A percentile compares a stretch with the other conserved stretches of the same genome.
phyloP scores from a whole-genome alignment of 163 green algal genomes.

The Scenedesmus sp. region DNA sequence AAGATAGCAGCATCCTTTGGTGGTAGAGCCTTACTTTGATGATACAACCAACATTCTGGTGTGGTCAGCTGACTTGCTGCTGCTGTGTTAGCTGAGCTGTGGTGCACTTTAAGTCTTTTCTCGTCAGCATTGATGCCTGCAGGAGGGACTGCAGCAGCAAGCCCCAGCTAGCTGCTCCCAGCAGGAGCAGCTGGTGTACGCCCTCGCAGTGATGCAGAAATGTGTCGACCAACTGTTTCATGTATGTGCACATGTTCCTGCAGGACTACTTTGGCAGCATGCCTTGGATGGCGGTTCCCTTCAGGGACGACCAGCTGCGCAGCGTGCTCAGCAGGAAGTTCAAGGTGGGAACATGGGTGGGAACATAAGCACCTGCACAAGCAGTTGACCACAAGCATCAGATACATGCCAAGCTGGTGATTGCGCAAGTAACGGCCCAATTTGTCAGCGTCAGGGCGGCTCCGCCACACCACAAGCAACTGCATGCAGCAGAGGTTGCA shows the following conservation, averaged over 20 bases:
- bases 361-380: neutral
- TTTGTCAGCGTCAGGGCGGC: too few relatives aligned
- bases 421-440: too few relatives aligned
- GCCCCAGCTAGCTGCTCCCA: neutral
- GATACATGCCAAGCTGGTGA: too few relatives aligned
- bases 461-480: too few relatives aligned
- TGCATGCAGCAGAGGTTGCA: too few relatives aligned
- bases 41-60: too few relatives aligned
- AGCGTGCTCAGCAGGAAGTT: conserved; percentile 50
- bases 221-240: too few relatives aligned
- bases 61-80: too few relatives aligned
- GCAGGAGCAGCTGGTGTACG: too few relatives aligned
- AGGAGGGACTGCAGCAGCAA: neutral
- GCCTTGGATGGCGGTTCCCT: conserved; percentile 76
- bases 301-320: conserved; percentile 48
- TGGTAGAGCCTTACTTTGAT: too few relatives aligned
- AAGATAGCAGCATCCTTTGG: neutral
- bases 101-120: neutral
- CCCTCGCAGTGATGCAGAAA: too few relatives aligned
- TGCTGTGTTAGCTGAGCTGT: neutral
- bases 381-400: neutral
- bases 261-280: conserved; percentile 77
- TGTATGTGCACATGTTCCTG: neutral
- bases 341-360: conserved; percentile 12
- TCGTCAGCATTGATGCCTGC: neutral